Conservation (phyloP, 208 protist species). For the Naegleria fowleri region DNA sequence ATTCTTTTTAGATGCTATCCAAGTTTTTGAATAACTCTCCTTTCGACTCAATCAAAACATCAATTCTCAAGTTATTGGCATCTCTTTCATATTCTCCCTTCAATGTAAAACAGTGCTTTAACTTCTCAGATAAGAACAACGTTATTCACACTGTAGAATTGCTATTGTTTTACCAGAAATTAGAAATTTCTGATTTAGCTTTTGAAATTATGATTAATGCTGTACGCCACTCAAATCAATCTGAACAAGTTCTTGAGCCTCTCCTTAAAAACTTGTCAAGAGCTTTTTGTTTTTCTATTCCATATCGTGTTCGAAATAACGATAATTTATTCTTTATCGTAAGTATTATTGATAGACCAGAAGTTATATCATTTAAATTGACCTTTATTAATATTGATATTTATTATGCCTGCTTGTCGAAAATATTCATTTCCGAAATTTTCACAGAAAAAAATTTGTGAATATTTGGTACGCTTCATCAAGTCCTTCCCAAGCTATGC, state of each 20-base stretch:
- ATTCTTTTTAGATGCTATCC: not conserved
- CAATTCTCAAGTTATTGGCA: not conserved
- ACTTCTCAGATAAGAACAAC: not conserved
- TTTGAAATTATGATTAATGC: conserved; percentile 5
- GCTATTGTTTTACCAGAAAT: not conserved
- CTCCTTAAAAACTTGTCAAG: not conserved
- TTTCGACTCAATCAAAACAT: not conserved
- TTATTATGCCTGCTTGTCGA: too few species aligned
- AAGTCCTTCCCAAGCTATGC: not conserved
- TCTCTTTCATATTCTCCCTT: not conserved
- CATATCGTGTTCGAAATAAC: not conserved
- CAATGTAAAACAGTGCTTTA: conserved; percentile 6
- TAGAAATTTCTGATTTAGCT: not conserved
- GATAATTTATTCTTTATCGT: not conserved
- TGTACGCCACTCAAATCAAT: not conserved
- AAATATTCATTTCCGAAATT: not conserved
- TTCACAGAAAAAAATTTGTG: not conserved
- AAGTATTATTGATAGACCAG: not conserved
- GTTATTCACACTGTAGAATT: not conserved
- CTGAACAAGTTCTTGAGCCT: not conserved
- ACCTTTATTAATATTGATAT: too few species aligned
- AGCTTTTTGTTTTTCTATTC: not conserved
- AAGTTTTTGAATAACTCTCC: not conserved
- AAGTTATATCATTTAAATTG: too few species aligned
- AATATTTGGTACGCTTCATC: not conserved